phyloP scores from a whole-genome alignment of 441 rosid species.

The Croton laevigatus region DNA sequence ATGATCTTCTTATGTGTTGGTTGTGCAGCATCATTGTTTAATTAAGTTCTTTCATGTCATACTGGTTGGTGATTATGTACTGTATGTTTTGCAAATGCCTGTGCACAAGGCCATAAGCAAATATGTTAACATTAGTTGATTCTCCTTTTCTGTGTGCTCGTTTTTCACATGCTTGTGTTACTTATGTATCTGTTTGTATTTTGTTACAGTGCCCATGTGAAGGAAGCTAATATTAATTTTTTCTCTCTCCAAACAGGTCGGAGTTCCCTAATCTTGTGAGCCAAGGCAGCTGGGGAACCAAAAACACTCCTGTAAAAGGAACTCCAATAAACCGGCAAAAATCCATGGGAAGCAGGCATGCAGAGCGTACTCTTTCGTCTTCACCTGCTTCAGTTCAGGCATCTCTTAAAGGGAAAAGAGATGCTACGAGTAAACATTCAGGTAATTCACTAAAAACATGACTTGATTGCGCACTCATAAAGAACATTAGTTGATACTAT shows the following conservation, averaged over 20 bases:
- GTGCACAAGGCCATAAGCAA: no score
- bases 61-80: neutral
- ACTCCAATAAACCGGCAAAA: constrained; percentile 64
- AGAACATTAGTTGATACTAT: constrained; percentile 10
- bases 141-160: neutral
- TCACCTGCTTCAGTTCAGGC: constrained; percentile 55
- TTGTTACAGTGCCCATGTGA: neutral
- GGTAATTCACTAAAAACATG: constrained; percentile 35
- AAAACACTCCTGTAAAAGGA: constrained; percentile 57
- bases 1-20: neutral
- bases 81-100: neutral
- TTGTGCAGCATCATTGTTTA: neutral
- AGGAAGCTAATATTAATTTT: neutral
- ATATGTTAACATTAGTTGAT: neutral
- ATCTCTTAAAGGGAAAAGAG: constrained; percentile 59
- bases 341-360: constrained; percentile 45
- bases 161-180: neutral
- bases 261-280: constrained; percentile 63
- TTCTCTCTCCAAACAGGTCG: constrained; percentile 39
- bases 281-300: constrained; percentile 73
- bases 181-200: neutral
- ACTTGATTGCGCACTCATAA: neutral
- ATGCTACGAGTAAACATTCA: constrained; percentile 56
- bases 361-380: constrained; percentile 50
- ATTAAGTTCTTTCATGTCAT: neutral